Conservation (phyloP, 2,329 filamentous ascomycete species). For the Fusarium tuaranense region DNA sequence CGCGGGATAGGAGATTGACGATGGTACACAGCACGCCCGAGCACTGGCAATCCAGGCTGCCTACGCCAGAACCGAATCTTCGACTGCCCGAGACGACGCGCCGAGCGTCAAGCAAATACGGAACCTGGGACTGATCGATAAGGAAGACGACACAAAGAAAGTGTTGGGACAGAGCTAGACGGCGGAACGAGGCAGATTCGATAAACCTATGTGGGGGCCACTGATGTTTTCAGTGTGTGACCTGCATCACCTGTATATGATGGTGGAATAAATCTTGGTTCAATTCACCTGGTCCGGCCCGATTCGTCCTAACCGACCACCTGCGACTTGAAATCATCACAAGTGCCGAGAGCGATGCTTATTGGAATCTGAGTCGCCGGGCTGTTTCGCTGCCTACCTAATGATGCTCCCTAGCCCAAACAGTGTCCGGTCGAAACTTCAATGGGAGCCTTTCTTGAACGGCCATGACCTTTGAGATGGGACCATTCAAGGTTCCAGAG, state of each 20-base stretch:
- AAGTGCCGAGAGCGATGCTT: neutral
- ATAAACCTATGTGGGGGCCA: slow-evolving; percentile 17
- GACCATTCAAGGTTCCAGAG: neutral
- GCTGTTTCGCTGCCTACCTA: neutral
- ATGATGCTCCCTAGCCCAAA: neutral
- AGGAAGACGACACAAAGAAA: slow-evolving; percentile 82
- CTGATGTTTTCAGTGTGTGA: slow-evolving; percentile 6
- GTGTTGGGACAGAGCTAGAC: slow-evolving; percentile 56
- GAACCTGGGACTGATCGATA: slow-evolving; percentile 84
- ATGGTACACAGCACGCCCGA: slow-evolving; percentile 75
- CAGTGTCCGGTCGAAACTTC: too few relatives aligned
- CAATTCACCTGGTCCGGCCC: slow-evolving; percentile 7
- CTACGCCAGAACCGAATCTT: slow-evolving; percentile 82
- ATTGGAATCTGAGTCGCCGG: neutral
- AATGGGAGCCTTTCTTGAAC: neutral
- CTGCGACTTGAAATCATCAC: neutral
- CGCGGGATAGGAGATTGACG: slow-evolving; percentile 24
- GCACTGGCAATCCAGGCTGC: slow-evolving; percentile 83
- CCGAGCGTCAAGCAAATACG: slow-evolving; percentile 89
- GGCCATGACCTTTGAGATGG: neutral
- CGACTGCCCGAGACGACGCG: slow-evolving; percentile 81
- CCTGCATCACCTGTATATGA: slow-evolving; percentile 34
- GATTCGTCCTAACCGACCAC: neutral
- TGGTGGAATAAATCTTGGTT: slow-evolving; percentile 39
- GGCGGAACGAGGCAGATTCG: slow-evolving; percentile 9